These are phyloP conservation scores for Buxus sempervirens DNA, from an alignment of 164 flowering plant genomes.

Conservation along the genomic window DNA sequence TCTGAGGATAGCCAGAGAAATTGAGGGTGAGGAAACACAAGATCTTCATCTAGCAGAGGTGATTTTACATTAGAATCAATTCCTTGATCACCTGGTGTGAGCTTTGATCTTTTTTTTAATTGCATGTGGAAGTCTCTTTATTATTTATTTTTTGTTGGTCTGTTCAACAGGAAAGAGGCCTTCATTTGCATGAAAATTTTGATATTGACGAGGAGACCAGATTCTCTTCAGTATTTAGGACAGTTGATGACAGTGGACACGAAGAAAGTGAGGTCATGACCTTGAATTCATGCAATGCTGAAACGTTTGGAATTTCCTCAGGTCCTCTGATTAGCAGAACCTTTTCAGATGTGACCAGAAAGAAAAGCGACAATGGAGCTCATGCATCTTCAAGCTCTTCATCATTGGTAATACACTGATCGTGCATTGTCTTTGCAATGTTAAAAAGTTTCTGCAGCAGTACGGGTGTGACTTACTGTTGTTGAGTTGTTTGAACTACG, in stretches of 20 bases:
- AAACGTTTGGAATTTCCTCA: constrained; percentile 68
- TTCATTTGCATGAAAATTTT: constrained; percentile 43
- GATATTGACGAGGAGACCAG: constrained; percentile 89
- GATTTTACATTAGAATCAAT: constrained; percentile 7
- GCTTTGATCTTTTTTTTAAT: constrained; percentile 6
- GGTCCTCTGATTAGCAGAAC: constrained; percentile 32
- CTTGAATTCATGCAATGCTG: constrained; percentile 51
- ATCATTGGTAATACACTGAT: constrained; percentile 34
- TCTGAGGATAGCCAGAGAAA: constrained; percentile 83
- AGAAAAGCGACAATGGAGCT: constrained; percentile 43
- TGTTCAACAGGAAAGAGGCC: constrained; percentile 76
- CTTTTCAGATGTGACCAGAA: constrained; percentile 32
- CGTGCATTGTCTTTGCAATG: background rate
- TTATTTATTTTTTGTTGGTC: constrained; percentile 8
- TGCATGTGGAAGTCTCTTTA: background rate
- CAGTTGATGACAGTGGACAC: constrained; percentile 60
- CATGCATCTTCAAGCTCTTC: constrained; percentile 43
- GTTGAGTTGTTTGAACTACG: background rate
- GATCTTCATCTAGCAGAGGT: constrained; percentile 98
- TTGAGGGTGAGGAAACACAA: constrained; percentile 88
- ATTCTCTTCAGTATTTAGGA: constrained; percentile 75
- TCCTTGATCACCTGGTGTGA: background rate
- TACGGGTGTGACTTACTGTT: background rate
- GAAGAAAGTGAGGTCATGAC: constrained; percentile 56
- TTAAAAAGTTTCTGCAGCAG: background rate